Base-by-base conservation (phyloP, 2,329 filamentous ascomycete species). In the Penicillium sp. region DNA sequence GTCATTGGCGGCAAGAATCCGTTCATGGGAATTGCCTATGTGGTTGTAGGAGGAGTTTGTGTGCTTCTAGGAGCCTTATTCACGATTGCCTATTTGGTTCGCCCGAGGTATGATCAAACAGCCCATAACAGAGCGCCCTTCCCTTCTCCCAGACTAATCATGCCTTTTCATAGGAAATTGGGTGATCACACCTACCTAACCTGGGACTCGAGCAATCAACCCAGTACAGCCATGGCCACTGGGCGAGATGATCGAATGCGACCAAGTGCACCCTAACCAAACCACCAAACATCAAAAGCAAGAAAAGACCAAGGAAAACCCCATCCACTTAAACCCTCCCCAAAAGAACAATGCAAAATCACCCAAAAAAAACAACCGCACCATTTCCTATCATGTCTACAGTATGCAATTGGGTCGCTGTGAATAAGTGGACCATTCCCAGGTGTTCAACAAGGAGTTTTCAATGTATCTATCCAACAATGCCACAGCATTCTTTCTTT, bases 131-230 rank as follows among this genome's bases (percentile, higher is more conserved):
- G n/a, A n/a, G n/a, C n/a, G n/a, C n/a, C n/a, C n/a, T n/a, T n/a
- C 36, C 4, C 39, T 26, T 9, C 16, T 21, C n/a, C 23, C 14
- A 19, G 16, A 19, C 14, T 26, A n/a, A 11, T 43, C 24, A 3
- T 11, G 19, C 28, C 19, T 18, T 13, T 42, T 21, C 60, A 47
- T 63, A 93, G 94, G 69, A 99, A 97, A 89, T 84, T 99, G 37
- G 94, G 94, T 58, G 94, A 99, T 73, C 94, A 97, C 75, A 97
- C 92, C 8, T 97, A 99, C 73, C 83, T 99, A 45, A 94, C 91
- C 21, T 99, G 94, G 94, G 97, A 97, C 73, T 88, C 86, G 58
- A 59, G 51, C 44, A 87, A 89, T 42, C 78, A 84, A 56, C 79
- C 83, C 7, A 80, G 77, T 55, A 81, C 83, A 42, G 83, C 81